Conservation (phyloP, 768 basidiomycete genomes). For the Tricholoma matsutake region DNA sequence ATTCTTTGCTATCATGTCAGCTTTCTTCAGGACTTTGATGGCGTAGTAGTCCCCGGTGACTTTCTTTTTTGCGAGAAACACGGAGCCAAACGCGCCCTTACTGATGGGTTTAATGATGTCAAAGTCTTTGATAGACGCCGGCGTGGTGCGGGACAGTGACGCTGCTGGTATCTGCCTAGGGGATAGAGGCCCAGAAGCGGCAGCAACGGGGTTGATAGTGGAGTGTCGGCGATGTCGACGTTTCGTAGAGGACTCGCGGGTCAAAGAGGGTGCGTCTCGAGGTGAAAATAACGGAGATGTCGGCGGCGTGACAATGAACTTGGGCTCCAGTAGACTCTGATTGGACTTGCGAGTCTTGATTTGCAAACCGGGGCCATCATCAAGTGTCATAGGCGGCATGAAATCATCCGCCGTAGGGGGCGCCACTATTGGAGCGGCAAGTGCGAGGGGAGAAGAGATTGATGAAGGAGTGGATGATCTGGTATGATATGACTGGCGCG, state of each 20-base stretch:
- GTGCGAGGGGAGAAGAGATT: constrained; percentile 80
- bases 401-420: constrained; percentile 56
- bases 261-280: constrained; percentile 35
- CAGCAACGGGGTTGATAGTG: constrained; percentile 58
- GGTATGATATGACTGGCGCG: constrained; percentile 57
- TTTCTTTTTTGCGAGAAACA: constrained; percentile 98
- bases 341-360: constrained; percentile 65
- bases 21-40: constrained; percentile 99
- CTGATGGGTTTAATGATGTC: constrained; percentile 99
- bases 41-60: constrained; percentile 98
- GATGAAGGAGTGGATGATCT: constrained; percentile 88
- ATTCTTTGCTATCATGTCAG: constrained; percentile 99
- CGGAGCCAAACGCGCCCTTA: constrained; percentile 97
- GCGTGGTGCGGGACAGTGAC: constrained; percentile 73
- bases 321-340: constrained; percentile 63
- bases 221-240: constrained; percentile 72
- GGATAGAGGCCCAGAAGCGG: constrained; percentile 72
- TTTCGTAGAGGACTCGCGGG: constrained; percentile 47
- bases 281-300: constrained; percentile 63
- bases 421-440: constrained; percentile 82
- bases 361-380: constrained; percentile 40
- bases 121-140: constrained; percentile 97
- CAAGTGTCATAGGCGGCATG: constrained; percentile 65
- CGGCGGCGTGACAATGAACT: constrained; percentile 70
- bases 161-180: constrained; percentile 81